Evolutionary conservation across 352 stramenopile species (phyloP).

Genomic region (Pythium guiyangense): DNA sequence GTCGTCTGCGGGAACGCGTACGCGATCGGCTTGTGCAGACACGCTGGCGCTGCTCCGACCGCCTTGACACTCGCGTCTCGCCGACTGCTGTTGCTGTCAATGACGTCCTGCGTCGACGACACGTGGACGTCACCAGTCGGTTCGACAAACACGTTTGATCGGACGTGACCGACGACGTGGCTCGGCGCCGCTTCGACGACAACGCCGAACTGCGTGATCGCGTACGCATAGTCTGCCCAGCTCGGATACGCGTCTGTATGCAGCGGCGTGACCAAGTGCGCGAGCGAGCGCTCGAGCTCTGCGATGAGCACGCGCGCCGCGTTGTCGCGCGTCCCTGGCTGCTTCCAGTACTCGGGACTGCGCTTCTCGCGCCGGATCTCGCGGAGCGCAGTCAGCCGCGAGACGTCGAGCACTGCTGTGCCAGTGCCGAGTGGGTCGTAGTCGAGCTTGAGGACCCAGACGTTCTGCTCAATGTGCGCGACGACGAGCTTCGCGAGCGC

Average conservation of each 20-base stretch:
- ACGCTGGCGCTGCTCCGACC: constrained; percentile 4
- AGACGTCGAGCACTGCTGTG: constrained; percentile 62
- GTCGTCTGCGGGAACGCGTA: constrained; percentile 77
- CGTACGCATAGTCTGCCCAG: constrained; percentile 51
- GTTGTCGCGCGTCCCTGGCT: constrained; percentile 58
- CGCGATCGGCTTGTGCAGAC: constrained; percentile 37
- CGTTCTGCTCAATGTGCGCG: constrained; percentile 69
- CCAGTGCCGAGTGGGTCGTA: constrained; percentile 65
- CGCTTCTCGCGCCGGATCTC: constrained; percentile 63
- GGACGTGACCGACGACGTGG: constrained; percentile 37
- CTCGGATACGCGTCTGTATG: constrained; percentile 52
- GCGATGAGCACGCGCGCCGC: constrained; percentile 44
- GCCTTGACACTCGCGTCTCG: not conserved
- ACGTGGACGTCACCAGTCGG: constrained; percentile 62
- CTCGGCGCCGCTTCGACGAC: constrained; percentile 74
- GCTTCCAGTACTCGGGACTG: constrained; percentile 63
- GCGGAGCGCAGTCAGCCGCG: constrained; percentile 46
- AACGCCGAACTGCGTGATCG: constrained; percentile 64
- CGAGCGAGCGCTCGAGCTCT: constrained; percentile 52
- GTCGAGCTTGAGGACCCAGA: constrained; percentile 84
- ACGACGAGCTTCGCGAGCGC: constrained; percentile 85
- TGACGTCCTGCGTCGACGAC: constrained; percentile 62
- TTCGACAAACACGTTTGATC: constrained; percentile 76
- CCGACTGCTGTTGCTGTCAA: constrained; percentile 16
- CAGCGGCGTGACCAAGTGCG: constrained; percentile 13